Evolutionary conservation across 306 rosid genomes (phyloP).

Genomic region (Citrullus mucosospermus): DNA sequence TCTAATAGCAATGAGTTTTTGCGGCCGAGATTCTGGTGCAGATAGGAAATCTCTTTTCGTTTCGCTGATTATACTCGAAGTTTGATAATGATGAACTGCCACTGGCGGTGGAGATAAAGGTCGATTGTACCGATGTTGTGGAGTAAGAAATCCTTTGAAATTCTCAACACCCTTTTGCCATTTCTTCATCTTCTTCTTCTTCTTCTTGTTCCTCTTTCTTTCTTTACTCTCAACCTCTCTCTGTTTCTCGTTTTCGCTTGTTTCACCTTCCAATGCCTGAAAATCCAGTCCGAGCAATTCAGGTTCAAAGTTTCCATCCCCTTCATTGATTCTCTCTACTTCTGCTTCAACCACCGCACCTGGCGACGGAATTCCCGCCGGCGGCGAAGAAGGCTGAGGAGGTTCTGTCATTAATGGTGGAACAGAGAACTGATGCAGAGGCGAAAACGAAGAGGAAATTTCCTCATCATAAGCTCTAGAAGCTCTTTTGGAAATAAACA

Average conservation of each 20-base stretch:
- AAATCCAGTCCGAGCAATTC: neutral
- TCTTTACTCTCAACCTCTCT: slow-evolving; percentile 36
- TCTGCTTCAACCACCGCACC: neutral
- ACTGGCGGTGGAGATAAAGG: slow-evolving; percentile 14
- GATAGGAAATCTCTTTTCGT: slow-evolving; percentile 13
- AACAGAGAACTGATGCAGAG: slow-evolving; percentile 8
- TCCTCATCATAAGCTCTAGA: slow-evolving; percentile 18
- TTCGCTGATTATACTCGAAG: slow-evolving; percentile 34
- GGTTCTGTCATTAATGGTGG: neutral
- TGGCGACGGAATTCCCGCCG: neutral
- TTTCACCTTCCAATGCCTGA: slow-evolving; percentile 18
- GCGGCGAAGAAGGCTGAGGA: neutral
- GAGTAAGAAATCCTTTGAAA: slow-evolving; percentile 21
- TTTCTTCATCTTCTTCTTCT: slow-evolving; percentile 49
- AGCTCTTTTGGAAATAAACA: slow-evolving; percentile 11
- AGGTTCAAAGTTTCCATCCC: neutral
- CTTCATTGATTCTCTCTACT: neutral
- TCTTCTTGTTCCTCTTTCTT: slow-evolving; percentile 45
- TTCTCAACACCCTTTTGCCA: slow-evolving; percentile 43
- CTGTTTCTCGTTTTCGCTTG: slow-evolving; percentile 25
- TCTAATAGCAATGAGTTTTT: neutral
- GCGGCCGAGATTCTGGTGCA: neutral
- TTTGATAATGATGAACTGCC: slow-evolving; percentile 27
- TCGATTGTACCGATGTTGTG: slow-evolving; percentile 9
- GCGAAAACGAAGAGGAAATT: neutral